Base-by-base conservation (phyloP, 2,329 filamentous ascomycete species). In the Chaetomiaceae sp. region DNA sequence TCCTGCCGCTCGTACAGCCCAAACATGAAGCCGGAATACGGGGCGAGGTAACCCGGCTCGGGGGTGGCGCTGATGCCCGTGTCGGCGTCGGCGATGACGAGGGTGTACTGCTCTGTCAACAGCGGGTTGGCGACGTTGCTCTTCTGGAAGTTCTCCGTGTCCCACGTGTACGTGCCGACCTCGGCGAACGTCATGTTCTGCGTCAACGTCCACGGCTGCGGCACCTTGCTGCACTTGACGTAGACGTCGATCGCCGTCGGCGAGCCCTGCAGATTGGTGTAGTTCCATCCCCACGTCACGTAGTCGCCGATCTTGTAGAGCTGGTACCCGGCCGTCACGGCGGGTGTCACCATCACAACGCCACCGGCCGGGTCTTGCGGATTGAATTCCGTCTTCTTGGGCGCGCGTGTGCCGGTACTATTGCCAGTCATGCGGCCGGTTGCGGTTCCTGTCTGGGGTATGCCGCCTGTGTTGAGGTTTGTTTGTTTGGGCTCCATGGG, bases 261-360 rank as follows among this genome's bases (percentile, higher is more conserved):
- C 1, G 73, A 78, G 23, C 71, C 80, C 51, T 75, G 71, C 27
- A 86, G 66, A 40, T 76, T 77, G 3, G 83, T 86, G 71, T 85
- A 86, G 69, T 85, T 85, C 81, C 82, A 86, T 42, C 69, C 75
- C 67, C 79, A 82, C 13, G 80, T 85, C 38, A 84, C 71, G 40
- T 72, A 72, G 62, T 84, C 76, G 56, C 79, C 78, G 56, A 85
- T 81, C 63, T 81, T 81, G 74, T 80, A 84, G 36, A 82, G 73
- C 54, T 76, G 71, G 9, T 73, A 71, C 23, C 72, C 71, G 10
- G 68, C 64, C 3, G 71, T 73, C 6, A 72, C 66, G 34, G 73
- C 69, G 1, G 82, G 82, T 2, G 73, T 76, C 40, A 78, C 60
- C 72, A 85, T 78, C 42, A 72, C 69, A 33, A 84, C 72, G 48